phyloP scores from a whole-genome alignment of 2,329 filamentous ascomycete species.

The Orbilia oligospora region DNA sequence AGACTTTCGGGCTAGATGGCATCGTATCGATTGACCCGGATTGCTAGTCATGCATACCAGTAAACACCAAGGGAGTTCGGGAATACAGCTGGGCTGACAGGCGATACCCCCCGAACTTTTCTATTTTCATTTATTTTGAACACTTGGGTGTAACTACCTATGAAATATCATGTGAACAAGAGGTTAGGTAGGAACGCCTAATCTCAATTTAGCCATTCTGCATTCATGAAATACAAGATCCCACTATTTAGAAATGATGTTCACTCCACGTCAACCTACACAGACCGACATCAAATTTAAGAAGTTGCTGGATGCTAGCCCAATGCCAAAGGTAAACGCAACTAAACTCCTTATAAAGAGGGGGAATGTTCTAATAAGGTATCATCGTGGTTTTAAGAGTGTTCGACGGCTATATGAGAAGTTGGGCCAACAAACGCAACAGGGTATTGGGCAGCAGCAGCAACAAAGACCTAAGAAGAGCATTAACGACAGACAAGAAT shows the following conservation, averaged over 20 bases:
- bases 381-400: conserved; percentile 15
- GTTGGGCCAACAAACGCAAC: conserved; percentile 10
- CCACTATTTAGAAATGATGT: conserved; percentile 8
- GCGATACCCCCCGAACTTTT: too few relatives aligned
- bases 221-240: neutral
- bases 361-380: neutral
- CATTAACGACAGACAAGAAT: neutral
- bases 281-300: conserved; percentile 44
- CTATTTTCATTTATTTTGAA: too few relatives aligned
- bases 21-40: neutral
- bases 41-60: too few relatives aligned
- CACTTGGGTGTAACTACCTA: too few relatives aligned
- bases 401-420: conserved; percentile 36
- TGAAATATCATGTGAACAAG: too few relatives aligned
- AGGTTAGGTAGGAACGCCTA: too few relatives aligned
- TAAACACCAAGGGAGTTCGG: too few relatives aligned
- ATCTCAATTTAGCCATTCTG: too few relatives aligned
- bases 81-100: too few relatives aligned
- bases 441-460: neutral
- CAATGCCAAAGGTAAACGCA: conserved; percentile 57
- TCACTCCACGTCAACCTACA: conserved; percentile 27
- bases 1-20: neutral
- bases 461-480: neutral
- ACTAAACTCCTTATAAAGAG: too few relatives aligned
- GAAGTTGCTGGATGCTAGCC: conserved; percentile 37